These are phyloP conservation scores for Calocybe gambosa DNA, from an alignment of 1,284 basidiomycete species.

Conservation along the genomic window DNA sequence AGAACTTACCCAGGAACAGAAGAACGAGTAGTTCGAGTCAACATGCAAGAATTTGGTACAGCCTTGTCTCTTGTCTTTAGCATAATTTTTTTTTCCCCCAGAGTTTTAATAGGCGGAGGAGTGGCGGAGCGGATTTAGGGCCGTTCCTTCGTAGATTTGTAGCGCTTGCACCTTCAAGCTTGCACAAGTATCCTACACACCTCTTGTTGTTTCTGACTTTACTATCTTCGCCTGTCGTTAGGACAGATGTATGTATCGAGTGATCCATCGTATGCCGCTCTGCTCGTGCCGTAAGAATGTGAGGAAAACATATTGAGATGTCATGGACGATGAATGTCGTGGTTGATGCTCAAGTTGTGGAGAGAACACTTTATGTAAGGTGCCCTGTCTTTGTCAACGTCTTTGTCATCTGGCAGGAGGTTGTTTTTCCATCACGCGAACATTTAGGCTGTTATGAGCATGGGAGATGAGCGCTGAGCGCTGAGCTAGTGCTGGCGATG, in stretches of 20 bases:
- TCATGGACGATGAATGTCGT: constrained; percentile 9
- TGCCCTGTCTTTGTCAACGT: constrained; percentile 26
- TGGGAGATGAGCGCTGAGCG: too few relatives aligned
- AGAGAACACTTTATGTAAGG: constrained; percentile 23
- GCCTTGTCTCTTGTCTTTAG: background rate
- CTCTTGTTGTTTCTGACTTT: background rate
- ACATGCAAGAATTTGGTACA: background rate
- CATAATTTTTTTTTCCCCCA: background rate
- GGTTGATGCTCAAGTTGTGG: constrained; percentile 15
- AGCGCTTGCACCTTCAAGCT: background rate
- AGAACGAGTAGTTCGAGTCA: constrained; percentile 3
- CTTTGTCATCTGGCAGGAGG: constrained; percentile 24
- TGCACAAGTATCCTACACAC: background rate
- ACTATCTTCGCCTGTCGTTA: background rate
- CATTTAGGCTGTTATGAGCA: background rate
- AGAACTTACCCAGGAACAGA: constrained; percentile 12
- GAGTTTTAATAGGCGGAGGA: background rate
- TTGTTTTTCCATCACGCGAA: background rate
- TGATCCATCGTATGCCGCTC: background rate
- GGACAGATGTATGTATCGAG: constrained; percentile 5
- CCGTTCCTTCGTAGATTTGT: background rate
- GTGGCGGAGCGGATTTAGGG: background rate
- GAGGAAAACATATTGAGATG: background rate
- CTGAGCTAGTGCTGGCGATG: background rate
- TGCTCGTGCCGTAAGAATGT: background rate